Conservation (phyloP, 129 eudicot genomes). For the Calendula officinalis region DNA sequence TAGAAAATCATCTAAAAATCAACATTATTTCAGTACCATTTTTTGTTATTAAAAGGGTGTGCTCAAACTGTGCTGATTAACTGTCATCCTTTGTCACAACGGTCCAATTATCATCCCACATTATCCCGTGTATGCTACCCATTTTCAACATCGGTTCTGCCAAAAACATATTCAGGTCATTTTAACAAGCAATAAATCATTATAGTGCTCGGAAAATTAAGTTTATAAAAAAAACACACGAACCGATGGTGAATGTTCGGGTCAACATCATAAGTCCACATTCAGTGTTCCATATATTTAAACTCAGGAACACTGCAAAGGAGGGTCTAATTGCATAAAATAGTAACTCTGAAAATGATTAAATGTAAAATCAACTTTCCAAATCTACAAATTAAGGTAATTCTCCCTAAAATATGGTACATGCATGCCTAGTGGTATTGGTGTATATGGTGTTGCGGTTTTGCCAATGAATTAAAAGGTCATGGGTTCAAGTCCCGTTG, state of each 20-base stretch:
- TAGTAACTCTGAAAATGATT: too few species aligned
- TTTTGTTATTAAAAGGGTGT: slow-evolving; percentile 74
- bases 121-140: slow-evolving; percentile 69
- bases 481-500: slow-evolving; percentile 53
- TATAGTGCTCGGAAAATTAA: background rate
- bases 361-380: slow-evolving; percentile 42
- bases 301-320: background rate
- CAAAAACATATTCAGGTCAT: background rate
- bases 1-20: slow-evolving; percentile 1
- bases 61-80: slow-evolving; percentile 94
- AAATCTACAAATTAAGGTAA: too few species aligned
- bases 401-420: too few species aligned
- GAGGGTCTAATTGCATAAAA: background rate
- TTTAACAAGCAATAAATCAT: background rate
- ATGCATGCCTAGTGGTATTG: slow-evolving; percentile 17
- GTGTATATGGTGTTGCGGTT: slow-evolving; percentile 86
- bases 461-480: slow-evolving; percentile 51
- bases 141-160: slow-evolving; percentile 97
- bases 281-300: slow-evolving; percentile 63
- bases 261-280: slow-evolving; percentile 80
- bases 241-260: slow-evolving; percentile 94
- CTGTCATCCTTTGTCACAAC: slow-evolving; percentile 85
- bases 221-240: slow-evolving; percentile 2
- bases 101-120: slow-evolving; percentile 98
- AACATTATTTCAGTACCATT: slow-evolving; percentile 91